Base-by-base conservation (phyloP, 2,329 filamentous ascomycete species). In the Aureobasidium pullulans region DNA sequence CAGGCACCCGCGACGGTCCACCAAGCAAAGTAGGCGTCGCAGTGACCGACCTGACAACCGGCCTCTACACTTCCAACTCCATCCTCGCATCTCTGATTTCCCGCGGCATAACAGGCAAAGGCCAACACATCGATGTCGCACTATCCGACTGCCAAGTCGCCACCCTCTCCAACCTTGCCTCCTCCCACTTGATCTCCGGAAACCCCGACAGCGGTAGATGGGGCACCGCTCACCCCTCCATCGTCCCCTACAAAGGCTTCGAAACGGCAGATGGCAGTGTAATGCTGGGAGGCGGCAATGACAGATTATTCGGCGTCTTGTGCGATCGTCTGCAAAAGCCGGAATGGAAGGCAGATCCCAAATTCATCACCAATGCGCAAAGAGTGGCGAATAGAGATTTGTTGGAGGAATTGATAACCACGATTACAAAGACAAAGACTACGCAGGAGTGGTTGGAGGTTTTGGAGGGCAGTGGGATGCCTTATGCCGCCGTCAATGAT, bases 211-310 rank as follows among this genome's bases (percentile, higher is more conserved):
- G 85, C 0, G 94, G 94, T 0, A 82, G 94, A 64, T 97, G 94
- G 93, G 94, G 94, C 6, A 99, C 94, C 3, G 93, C 93, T 44
- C 94, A 99, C 78, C 94, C 93, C n/a, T 96, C 90, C 0, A 97
- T 99, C 70, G 94, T 99, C 0, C 94, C 94, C 0, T 99, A 99
- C 72, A 86, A 87, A 67, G 90, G 90, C 0, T 99, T 86, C 74
- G 80, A 81, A 67, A 86, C 84, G 2, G 73, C 73, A 2, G 83
- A 87, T 62, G 84, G 84, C 15, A 82, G 85, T 65, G 80, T 87
- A 50, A 75, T 87, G 61, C 74, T 86, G 6, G 84, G 84, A 13
- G 84, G 84, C 16, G 84, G 84, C 2, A 86, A 86, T 61, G 84
- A 87, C 65, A 75, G 79, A 4, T 72, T 86, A 0, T 86, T 81